Evolutionary conservation across 2,329 filamentous ascomycete species (phyloP).

Genomic region (Aspergillus udagawae): DNA sequence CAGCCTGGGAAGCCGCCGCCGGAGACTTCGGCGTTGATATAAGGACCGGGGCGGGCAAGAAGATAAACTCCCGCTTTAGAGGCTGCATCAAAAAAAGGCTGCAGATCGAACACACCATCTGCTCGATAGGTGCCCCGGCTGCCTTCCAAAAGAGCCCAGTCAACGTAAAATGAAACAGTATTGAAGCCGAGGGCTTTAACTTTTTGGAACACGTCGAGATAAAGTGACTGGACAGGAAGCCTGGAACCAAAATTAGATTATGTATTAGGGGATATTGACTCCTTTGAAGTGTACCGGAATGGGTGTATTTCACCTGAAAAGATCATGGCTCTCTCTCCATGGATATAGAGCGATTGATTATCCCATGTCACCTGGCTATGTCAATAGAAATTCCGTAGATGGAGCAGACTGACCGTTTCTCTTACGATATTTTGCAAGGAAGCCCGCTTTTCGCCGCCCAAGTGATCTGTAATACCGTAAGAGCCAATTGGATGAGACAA

Average conservation of each 20-base stretch:
- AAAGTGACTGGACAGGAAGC: slow-evolving; percentile 58
- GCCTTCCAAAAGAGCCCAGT: slow-evolving; percentile 76
- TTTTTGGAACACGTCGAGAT: slow-evolving; percentile 76
- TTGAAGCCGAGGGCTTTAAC: slow-evolving; percentile 78
- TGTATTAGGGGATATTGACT: too few species aligned
- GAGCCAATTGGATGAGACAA: too few species aligned
- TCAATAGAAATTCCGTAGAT: too few species aligned
- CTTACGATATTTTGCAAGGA: too few species aligned
- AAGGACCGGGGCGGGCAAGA: slow-evolving; percentile 66
- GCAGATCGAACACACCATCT: slow-evolving; percentile 67
- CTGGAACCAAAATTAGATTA: slow-evolving; percentile 23
- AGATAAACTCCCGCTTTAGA: slow-evolving; percentile 70
- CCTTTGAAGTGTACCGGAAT: too few species aligned
- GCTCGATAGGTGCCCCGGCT: slow-evolving; percentile 65
- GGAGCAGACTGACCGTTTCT: too few species aligned
- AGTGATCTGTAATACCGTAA: too few species aligned
- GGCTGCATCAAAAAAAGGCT: slow-evolving; percentile 74
- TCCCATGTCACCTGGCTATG: too few species aligned
- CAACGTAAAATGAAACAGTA: slow-evolving; percentile 71
- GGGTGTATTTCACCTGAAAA: too few species aligned
- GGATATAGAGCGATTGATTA: too few species aligned
- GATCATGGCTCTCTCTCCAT: too few species aligned
- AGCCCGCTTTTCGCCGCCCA: too few species aligned
- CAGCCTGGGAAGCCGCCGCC: slow-evolving; percentile 80
- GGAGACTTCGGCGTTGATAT: slow-evolving; percentile 73